Percentiles rank a stretch among this genome's conserved stretches.
Conservation (phyloP, 148 eudicot species). For the Rhododendron molle region DNA sequence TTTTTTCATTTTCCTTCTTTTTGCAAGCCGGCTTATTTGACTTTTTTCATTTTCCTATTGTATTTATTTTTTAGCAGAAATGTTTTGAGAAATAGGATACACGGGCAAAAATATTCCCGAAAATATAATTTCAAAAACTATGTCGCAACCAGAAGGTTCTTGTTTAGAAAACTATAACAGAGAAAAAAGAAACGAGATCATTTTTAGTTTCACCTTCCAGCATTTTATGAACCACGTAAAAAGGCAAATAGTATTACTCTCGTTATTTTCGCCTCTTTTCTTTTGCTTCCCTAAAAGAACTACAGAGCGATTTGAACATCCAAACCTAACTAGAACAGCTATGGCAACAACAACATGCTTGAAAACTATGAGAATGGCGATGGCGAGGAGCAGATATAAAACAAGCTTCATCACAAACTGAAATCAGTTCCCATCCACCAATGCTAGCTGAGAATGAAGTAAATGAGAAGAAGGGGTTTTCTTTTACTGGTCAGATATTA, state of each 20-base stretch:
- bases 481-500: background rate
- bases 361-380: background rate
- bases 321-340: background rate
- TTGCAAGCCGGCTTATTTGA: background rate
- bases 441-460: background rate
- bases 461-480: background rate
- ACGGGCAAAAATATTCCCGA: background rate
- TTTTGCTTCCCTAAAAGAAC: too few relatives aligned
- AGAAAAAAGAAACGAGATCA: too few relatives aligned
- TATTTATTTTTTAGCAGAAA: too few relatives aligned
- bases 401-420: background rate
- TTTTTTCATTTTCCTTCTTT: background rate
- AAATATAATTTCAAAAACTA: background rate
- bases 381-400: background rate
- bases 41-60: background rate
- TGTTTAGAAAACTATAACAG: too few relatives aligned
- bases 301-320: too few relatives aligned
- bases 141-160: background rate
- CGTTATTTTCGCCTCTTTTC: too few relatives aligned
- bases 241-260: too few relatives aligned
- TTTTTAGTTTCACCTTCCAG: too few relatives aligned
- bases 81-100: too few relatives aligned
- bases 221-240: too few relatives aligned
- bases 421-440: background rate
- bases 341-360: background rate